Percentiles rank a stretch among this genome's conserved stretches.
These are phyloP conservation scores for Cyclospora cayetanensis DNA, from an alignment of 169 alveolate genomes.

Conservation along the genomic window DNA sequence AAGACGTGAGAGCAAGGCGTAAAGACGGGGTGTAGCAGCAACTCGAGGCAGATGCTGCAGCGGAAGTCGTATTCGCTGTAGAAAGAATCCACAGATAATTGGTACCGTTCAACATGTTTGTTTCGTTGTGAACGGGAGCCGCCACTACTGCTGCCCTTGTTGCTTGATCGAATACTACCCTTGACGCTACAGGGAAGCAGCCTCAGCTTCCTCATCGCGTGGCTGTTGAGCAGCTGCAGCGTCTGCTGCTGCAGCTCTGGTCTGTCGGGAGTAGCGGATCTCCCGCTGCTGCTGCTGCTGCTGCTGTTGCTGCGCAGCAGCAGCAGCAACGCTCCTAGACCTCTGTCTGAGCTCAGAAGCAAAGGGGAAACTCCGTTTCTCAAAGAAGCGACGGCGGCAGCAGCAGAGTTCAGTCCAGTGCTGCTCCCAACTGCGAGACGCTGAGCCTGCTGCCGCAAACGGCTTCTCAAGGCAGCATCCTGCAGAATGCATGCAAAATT, in stretches of 20 bases:
- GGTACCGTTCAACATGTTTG: neutral
- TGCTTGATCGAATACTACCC: neutral
- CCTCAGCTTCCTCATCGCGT: neutral
- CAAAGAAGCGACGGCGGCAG: slow-evolving; percentile 3
- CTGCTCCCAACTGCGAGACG: neutral
- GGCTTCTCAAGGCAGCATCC: slow-evolving; percentile 12
- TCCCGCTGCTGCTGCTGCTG: neutral
- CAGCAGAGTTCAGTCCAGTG: neutral
- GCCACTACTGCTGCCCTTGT: neutral
- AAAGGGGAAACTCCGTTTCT: slow-evolving; percentile 48
- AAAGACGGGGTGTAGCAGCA: slow-evolving; percentile 40
- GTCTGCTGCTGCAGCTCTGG: slow-evolving; percentile 68
- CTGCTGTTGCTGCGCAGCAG: slow-evolving; percentile 27
- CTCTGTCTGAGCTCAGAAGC: slow-evolving; percentile 54
- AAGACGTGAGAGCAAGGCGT: slow-evolving; percentile 56
- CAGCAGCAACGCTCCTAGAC: neutral
- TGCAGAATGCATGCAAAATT: neutral
- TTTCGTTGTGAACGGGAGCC: neutral
- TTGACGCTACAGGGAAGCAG: neutral
- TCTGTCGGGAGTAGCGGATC: neutral
- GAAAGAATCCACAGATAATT: neutral
- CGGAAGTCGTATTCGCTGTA: slow-evolving; percentile 58
- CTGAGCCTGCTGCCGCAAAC: slow-evolving; percentile 38
- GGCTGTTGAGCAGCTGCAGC: slow-evolving; percentile 24
- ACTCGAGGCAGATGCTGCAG: slow-evolving; percentile 59